phyloP scores from a whole-genome alignment of 805 yeast genomes.

The Candida oleophila region DNA sequence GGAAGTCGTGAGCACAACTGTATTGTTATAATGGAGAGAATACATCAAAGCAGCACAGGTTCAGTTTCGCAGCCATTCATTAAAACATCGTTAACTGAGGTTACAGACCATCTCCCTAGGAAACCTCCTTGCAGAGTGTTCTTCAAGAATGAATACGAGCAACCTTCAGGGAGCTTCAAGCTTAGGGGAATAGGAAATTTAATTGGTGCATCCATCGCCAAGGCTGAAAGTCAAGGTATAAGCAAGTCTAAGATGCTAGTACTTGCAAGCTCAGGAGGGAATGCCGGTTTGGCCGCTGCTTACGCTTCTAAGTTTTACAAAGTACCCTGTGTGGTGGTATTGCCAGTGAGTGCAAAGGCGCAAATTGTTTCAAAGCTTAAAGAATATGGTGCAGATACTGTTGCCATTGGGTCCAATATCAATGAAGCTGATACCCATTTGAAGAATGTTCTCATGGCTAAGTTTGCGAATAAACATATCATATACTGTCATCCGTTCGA shows the following conservation, averaged over 20 bases:
- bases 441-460: constrained; percentile 22
- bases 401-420: constrained; percentile 27
- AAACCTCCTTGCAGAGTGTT: constrained; percentile 28
- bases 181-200: constrained; percentile 54
- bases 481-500: constrained; percentile 59
- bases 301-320: constrained; percentile 19
- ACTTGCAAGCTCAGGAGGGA: constrained; percentile 33
- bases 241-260: constrained; percentile 17
- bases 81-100: constrained; percentile 40
- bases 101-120: constrained; percentile 26
- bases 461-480: constrained; percentile 24
- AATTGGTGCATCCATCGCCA: constrained; percentile 31
- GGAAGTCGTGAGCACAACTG: too few species aligned
- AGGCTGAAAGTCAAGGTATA: constrained; percentile 17
- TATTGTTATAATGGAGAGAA: not conserved
- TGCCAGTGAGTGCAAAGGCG: constrained; percentile 22
- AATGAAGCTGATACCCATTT: constrained; percentile 43
- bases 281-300: constrained; percentile 37
- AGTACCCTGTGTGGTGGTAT: constrained; percentile 29
- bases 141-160: constrained; percentile 51
- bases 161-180: constrained; percentile 60
- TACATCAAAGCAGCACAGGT: not conserved
- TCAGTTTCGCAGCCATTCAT: constrained; percentile 22
- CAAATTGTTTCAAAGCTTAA: constrained; percentile 18
- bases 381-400: constrained; percentile 21